Conservation (phyloP, 2,329 filamentous ascomycete genomes). For the Fusarium camptoceras region DNA sequence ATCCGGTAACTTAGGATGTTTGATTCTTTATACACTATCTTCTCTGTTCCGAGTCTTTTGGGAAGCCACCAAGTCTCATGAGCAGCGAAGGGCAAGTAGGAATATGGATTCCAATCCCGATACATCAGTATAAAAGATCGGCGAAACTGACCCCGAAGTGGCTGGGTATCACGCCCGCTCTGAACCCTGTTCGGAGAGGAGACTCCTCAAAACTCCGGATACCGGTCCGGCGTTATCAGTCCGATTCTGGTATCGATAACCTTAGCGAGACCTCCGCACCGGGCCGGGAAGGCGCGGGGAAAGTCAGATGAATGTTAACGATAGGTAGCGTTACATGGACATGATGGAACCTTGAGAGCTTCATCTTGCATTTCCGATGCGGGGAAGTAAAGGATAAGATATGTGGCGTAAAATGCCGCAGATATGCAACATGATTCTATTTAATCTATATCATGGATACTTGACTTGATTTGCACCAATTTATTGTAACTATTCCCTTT, state of each 20-base stretch:
- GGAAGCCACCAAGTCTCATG: neutral
- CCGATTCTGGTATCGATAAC: neutral
- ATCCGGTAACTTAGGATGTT: neutral
- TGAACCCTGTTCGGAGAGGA: neutral
- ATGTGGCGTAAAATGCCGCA: neutral
- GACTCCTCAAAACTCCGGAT: neutral
- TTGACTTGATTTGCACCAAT: neutral
- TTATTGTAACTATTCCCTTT: neutral
- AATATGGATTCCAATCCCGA: neutral
- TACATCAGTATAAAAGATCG: neutral
- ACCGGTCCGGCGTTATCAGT: neutral
- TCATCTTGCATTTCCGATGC: neutral
- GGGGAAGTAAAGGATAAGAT: neutral
- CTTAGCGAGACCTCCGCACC: neutral
- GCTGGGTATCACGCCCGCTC: neutral
- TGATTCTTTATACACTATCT: rapidly evolving
- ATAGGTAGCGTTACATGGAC: neutral
- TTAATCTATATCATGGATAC: neutral
- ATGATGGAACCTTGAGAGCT: neutral
- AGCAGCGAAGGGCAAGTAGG: neutral
- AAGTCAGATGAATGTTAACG: neutral
- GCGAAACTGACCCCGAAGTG: neutral
- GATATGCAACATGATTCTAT: neutral
- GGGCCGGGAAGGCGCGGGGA: neutral
- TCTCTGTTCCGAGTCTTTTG: neutral